Evolutionary conservation across 139 green algal genomes (phyloP).

Genomic region (Eudorina sp.): DNA sequence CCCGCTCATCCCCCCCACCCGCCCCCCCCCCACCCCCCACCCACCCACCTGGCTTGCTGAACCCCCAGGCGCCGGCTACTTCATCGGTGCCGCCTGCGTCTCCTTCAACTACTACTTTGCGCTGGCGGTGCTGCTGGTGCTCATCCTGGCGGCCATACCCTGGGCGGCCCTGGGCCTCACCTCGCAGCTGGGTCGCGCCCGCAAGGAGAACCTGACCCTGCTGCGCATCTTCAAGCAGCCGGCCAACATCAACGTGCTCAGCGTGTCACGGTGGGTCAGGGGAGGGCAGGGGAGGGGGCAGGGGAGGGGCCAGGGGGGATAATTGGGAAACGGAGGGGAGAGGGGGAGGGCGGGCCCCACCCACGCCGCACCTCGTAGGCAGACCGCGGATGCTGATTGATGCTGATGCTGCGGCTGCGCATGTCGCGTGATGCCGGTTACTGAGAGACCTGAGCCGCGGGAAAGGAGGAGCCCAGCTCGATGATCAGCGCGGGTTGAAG

Average conservation of each 20-base stretch:
- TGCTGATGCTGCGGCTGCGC: no score
- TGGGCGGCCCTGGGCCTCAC: constrained; percentile 75
- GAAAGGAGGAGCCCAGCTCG: no score
- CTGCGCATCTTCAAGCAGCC: constrained; percentile 75
- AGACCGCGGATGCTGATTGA: no score
- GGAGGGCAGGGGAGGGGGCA: neutral
- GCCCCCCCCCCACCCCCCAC: neutral
- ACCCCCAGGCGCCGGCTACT: constrained; percentile 81
- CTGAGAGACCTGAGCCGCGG: no score
- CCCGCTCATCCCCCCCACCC: neutral
- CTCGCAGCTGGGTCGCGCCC: constrained; percentile 72
- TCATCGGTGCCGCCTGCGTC: constrained; percentile 83
- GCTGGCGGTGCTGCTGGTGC: constrained; percentile 71
- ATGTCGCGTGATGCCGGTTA: no score
- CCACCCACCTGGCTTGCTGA: neutral
- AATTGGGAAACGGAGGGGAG: no score
- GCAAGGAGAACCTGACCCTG: constrained; percentile 82
- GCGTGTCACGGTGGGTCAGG: constrained; percentile 58
- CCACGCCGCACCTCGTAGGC: no score
- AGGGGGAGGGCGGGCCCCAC: no score
- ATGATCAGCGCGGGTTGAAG: no score
- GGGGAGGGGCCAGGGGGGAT: neutral
- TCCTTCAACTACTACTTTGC: constrained; percentile 82
- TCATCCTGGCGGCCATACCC: constrained; percentile 83
- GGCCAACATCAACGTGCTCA: constrained; percentile 86